Conservation (phyloP, 2,329 filamentous ascomycete genomes). For the Tolypocladium cylindrosporum region DNA sequence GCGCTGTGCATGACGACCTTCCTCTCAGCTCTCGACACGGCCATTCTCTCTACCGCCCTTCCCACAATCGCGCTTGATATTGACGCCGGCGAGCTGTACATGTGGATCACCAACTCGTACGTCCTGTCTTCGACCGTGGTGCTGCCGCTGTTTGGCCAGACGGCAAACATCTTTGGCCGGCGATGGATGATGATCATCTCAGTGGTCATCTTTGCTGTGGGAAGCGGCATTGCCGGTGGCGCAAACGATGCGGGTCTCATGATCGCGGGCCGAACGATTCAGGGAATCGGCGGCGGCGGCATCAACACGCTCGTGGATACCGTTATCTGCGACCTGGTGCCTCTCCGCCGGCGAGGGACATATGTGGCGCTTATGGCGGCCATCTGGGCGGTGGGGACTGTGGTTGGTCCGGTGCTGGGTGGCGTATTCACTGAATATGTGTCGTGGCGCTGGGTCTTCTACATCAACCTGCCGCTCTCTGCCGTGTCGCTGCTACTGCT, state of each 20-base stretch:
- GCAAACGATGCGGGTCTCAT: slow-evolving; percentile 29
- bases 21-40: no score
- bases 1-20: no score
- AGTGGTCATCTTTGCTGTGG: slow-evolving; percentile 37
- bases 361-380: slow-evolving; percentile 26
- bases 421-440: slow-evolving; percentile 15
- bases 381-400: slow-evolving; percentile 22
- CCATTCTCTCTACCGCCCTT: no score
- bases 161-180: slow-evolving; percentile 41
- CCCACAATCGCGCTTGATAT: no score
- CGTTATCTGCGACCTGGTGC: slow-evolving; percentile 35
- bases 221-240: slow-evolving; percentile 36
- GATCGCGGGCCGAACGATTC: slow-evolving; percentile 30
- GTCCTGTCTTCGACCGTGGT: slow-evolving; percentile 10
- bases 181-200: slow-evolving; percentile 15
- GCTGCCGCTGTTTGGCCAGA: slow-evolving; percentile 39
- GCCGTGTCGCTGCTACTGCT: slow-evolving; percentile 19
- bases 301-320: slow-evolving; percentile 21
- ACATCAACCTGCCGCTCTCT: slow-evolving; percentile 30
- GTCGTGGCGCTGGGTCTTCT: slow-evolving; percentile 37
- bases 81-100: no score
- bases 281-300: slow-evolving; percentile 27
- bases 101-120: no score
- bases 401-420: slow-evolving; percentile 22
- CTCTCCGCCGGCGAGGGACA: slow-evolving; percentile 33